Evolutionary conservation across 2,329 filamentous ascomycete genomes (phyloP).

Genomic region (Calonectria leucothoes): DNA sequence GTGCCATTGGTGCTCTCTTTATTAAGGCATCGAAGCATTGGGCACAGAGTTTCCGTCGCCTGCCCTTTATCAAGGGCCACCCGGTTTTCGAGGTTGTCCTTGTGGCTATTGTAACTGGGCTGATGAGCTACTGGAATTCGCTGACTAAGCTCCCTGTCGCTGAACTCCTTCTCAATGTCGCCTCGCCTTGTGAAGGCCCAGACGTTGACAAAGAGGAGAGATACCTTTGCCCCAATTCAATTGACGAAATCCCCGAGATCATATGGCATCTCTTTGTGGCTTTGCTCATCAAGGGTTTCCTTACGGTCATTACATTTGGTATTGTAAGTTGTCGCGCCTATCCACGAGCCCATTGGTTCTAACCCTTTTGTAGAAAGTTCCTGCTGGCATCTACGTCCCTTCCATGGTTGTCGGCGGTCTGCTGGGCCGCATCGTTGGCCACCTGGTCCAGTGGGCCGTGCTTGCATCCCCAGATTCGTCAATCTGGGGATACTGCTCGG

Average conservation of each 20-base stretch:
- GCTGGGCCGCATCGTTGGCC: constrained; percentile 88
- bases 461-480: constrained; percentile 77
- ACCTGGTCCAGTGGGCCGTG: constrained; percentile 84
- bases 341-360: constrained; percentile 10
- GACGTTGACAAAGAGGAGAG: constrained; percentile 71
- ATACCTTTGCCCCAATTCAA: constrained; percentile 80
- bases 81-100: constrained; percentile 90
- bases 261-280: constrained; percentile 79
- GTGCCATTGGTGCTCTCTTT: constrained; percentile 87
- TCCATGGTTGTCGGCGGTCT: constrained; percentile 98
- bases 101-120: constrained; percentile 85
- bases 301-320: constrained; percentile 93
- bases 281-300: constrained; percentile 87
- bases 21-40: constrained; percentile 95
- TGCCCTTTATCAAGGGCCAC: constrained; percentile 81
- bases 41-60: constrained; percentile 88
- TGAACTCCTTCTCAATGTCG: constrained; percentile 89
- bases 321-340: constrained; percentile 66
- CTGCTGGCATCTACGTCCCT: constrained; percentile 96
- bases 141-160: constrained; percentile 91
- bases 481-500: constrained; percentile 81
- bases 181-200: constrained; percentile 84
- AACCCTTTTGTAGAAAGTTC: constrained; percentile 74
- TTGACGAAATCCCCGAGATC: constrained; percentile 83
- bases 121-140: constrained; percentile 93